Percentiles rank a stretch among this genome's conserved stretches.
Conservation (phyloP, 305 asterid genomes). For the Petunia hybrid region DNA sequence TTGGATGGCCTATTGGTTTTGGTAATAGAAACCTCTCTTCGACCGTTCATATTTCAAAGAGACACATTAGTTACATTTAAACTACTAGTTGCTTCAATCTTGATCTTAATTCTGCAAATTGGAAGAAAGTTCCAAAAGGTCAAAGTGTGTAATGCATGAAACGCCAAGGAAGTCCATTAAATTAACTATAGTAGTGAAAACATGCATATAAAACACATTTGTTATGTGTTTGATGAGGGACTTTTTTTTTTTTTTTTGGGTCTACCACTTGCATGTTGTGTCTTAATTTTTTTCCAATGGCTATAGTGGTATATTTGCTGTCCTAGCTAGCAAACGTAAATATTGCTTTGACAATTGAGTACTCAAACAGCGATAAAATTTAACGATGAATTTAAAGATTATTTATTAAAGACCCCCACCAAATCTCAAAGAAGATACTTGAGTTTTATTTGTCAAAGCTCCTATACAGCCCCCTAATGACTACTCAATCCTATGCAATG, state of each 20-base stretch:
- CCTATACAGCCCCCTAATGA: neutral
- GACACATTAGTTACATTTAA: neutral
- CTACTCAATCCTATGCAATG: neutral
- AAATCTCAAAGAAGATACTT: neutral
- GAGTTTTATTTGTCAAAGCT: conserved; percentile 18
- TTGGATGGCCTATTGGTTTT: too few species aligned
- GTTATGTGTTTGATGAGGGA: neutral
- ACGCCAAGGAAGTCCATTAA: neutral
- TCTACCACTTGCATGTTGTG: conserved; percentile 12
- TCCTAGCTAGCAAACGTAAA: conserved; percentile 4
- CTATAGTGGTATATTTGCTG: neutral
- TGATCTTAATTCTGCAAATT: neutral
- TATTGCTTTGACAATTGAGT: neutral
- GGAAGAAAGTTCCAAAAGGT: neutral
- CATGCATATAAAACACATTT: neutral
- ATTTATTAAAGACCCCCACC: neutral
- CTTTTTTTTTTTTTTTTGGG: neutral
- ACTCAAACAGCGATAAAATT: neutral
- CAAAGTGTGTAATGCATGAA: neutral
- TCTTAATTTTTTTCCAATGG: neutral
- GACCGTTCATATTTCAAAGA: neutral
- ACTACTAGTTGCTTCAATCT: neutral
- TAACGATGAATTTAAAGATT: neutral
- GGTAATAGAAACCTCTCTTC: neutral
- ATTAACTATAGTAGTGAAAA: too few species aligned